Evolutionary conservation across 768 basidiomycete genomes (phyloP), one percentile per base, ranked within the genome.

Genomic region (Harrya chromipes): DNA sequence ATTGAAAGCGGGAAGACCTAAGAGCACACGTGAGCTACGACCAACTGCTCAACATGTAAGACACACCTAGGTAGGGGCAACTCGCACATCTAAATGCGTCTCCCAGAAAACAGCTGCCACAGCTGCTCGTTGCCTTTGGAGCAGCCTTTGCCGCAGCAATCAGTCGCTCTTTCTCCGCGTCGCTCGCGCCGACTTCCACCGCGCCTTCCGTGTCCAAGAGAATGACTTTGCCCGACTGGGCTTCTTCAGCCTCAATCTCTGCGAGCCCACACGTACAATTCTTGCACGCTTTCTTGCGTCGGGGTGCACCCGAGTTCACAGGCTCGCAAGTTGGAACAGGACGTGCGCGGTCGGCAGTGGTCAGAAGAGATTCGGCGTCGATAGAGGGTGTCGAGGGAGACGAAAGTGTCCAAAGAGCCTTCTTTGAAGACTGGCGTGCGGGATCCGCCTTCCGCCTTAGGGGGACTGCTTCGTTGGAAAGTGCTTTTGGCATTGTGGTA

Each of bases 11-110:
- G 97, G 97, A 24, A 98, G 79, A 58, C 97, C 95, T 97, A 59
- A n/a, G 37, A 26, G 12, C n/a, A 35, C 53, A 40, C 27, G 23
- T 55, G 46, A 57, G 47, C 36, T 17, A 41, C 52, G 20, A 54
- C 52, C 34, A 52, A 24, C 51, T 14, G 14, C 19, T 46, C 49
- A 44, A 36, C 31, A 26, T 38, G 31, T 34, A 43, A n/a, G 16
- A 81, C 90, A 53, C 58, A 97, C 95, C 95, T 39, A 91, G 75
- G 71, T 97, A 99, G 24, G 97, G 97, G 68, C 97, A 99, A 46
- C 92, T 83, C 20, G 86, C 87, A 70, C 97, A 99, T 63, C 97
- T 77, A 74, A 99, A 99, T 3, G 97, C 97, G 70, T 99, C 97
- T 10, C 97, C 97, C 33, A 98, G 73, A 75, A 91, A 98, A 75